Percentiles rank a stretch among this genome's conserved stretches.
These are phyloP conservation scores for Cordyceps cateniannulata DNA, from an alignment of 2,329 filamentous ascomycete species.

Conservation along the genomic window DNA sequence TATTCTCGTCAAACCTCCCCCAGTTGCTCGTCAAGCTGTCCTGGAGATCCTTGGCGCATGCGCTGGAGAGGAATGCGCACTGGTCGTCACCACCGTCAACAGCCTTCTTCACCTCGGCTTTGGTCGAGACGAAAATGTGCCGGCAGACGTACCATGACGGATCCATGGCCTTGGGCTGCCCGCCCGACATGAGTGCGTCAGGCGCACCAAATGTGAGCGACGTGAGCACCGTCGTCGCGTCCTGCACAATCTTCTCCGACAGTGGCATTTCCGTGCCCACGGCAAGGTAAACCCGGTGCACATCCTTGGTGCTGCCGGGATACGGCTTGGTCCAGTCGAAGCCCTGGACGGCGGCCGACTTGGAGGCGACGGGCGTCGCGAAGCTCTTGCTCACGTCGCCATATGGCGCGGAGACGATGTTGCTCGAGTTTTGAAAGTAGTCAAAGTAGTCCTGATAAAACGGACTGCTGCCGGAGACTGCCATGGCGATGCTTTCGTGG, in stretches of 20 bases:
- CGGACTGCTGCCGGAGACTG: not conserved
- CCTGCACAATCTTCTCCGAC: not conserved
- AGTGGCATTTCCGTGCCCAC: not conserved
- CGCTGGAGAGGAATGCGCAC: not conserved
- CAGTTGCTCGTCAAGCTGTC: not conserved
- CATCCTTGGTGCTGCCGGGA: not conserved
- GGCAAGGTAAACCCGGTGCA: not conserved
- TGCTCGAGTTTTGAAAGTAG: not conserved
- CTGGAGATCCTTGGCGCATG: not conserved
- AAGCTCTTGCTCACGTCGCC: not conserved
- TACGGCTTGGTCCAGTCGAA: constrained; percentile 2
- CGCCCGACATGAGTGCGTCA: not conserved
- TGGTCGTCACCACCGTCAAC: not conserved
- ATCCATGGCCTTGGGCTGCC: not conserved
- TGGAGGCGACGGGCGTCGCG: not conserved
- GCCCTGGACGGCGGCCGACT: not conserved
- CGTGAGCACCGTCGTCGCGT: not conserved
- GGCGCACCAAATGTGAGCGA: not conserved
- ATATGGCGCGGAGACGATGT: not conserved
- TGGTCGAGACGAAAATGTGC: constrained; percentile 1
- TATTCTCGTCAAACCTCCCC: not conserved
- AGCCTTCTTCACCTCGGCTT: not conserved
- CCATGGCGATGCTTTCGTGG: not conserved
- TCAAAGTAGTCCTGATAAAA: not conserved
- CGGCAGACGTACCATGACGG: constrained; percentile 1